Evolutionary conservation across 257 asterid species (phyloP), one percentile per base, ranked within the genome.

Genomic region (Solanum chilense): DNA sequence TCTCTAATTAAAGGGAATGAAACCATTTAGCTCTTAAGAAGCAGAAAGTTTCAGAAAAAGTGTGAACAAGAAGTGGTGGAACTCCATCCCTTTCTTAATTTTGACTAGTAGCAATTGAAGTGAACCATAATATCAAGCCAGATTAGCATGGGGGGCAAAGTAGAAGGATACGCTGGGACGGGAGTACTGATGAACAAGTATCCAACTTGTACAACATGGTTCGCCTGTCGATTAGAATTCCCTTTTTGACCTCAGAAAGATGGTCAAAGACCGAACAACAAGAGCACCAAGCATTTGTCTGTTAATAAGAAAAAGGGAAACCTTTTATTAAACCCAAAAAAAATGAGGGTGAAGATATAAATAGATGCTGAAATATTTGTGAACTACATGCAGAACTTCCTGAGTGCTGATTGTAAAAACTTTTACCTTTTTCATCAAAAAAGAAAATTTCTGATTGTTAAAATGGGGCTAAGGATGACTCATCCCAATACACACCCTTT

Each of bases 151-250:
- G 90, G 78, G 86, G 33, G 49, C 76, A 78, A 68, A 89, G 25
- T 29, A 84, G 27, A 71, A 95, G 98, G 99, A 97, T 97, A 97
- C 99, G 98, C n/a, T 91, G 92, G 89, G 90, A 91, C 27, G 98
- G 98, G 68, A 95, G 89, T 89, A 92, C 80, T 39, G 92, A 89
- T 86, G 95, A 87, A 87, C 92, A 93, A 52, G 87, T 88, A 77
- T 93, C 93, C 88, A 90, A 87, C 88, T 87, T 93, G 86, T 95
- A 93, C 85, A 97, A 93, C 60, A 97, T 91, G 88, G 85, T 58
- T 62, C 76, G 91, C 90, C 97, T 92, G 86, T 90, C 87, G 89
- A 95, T 93, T 92, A 90, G 96, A 86, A 92, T 86, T 88, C 91
- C 94, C 86, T 75, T 88, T 60, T 82, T 88, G 91, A 94, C 91